A percentile compares a stretch with the other conserved stretches of the same genome.
phyloP scores from a whole-genome alignment of 1,284 basidiomycete genomes.

The Ceratobasidium sp. region DNA sequence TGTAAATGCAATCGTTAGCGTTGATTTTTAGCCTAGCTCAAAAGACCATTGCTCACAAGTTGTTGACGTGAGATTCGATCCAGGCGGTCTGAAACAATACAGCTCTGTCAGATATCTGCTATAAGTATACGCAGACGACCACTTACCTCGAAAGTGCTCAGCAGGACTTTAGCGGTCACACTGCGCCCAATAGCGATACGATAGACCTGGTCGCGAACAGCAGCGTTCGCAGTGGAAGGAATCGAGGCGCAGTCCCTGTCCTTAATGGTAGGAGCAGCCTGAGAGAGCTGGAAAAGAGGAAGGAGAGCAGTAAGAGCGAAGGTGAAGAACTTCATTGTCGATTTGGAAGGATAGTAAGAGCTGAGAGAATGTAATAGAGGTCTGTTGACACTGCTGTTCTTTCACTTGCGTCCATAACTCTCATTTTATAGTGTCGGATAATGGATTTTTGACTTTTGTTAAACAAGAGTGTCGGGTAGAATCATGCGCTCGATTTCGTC shows the following conservation, averaged over 20 bases:
- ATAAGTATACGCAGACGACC: neutral
- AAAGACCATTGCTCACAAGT: slow-evolving; percentile 10
- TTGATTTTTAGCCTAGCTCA: neutral
- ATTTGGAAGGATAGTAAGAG: neutral
- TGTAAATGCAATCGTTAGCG: neutral
- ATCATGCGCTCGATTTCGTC: neutral
- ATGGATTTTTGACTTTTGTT: neutral
- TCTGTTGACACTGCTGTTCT: neutral
- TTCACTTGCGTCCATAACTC: neutral
- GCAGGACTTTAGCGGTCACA: slow-evolving; percentile 32
- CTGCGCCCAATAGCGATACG: slow-evolving; percentile 22
- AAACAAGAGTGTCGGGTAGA: neutral
- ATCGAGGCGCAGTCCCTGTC: slow-evolving; percentile 15
- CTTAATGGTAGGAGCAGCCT: slow-evolving; percentile 10
- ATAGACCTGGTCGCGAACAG: slow-evolving; percentile 34
- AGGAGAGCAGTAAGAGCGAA: slow-evolving; percentile 8
- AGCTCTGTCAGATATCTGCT: neutral
- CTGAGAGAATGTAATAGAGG: neutral
- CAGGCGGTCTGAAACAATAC: slow-evolving; percentile 16
- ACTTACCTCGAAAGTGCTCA: slow-evolving; percentile 31
- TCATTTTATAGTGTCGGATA: slow-evolving; percentile 13
- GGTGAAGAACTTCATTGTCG: slow-evolving; percentile 18
- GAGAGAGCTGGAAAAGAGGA: slow-evolving; percentile 25
- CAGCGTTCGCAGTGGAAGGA: slow-evolving; percentile 22
- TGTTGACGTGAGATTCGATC: slow-evolving; percentile 37